Evolutionary conservation across 495 filamentous ascomycete species (phyloP), one percentile per base, ranked within the genome.

Genomic region (Aspergillus asperescens): DNA sequence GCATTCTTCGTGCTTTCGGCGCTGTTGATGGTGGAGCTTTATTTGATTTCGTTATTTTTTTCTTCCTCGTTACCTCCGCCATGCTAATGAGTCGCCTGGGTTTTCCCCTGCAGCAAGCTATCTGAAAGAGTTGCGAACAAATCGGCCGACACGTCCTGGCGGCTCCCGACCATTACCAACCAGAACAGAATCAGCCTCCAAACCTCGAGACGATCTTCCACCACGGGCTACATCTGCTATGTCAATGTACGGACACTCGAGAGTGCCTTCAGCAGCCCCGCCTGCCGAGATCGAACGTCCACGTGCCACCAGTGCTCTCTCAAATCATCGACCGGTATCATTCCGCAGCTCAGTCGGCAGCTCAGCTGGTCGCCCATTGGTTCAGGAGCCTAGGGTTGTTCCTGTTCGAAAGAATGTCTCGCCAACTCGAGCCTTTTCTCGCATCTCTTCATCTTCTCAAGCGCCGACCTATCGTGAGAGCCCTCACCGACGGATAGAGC

Each of bases 401-500:
- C 64, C 66, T 1, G 55, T 68, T 22, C 64, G 68, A 35, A 67
- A 72, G 57, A 77, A 64, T 48, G 74, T 62, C 44, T 77, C 61
- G 60, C 75, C 78, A 12, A 63, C 71, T 29, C 63, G 65, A 41
- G 60, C 70, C 6, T 61, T 66, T 29, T 66, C 62, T 15, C 59
- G 60, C 13, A 48, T 59, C 5, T 55, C 63, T 6, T 49, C 70
- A 13, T 50, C 56, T 43, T 67, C 71, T 4, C 78, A 82, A 9
- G 81, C 70, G 34, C 76, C 80, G 18, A 78, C 77, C 3, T 96
- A 95, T 68, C 83, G 84, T 16, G 90, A 95, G 72, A 85, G 80
- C 48, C 85, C 83, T 12, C 82, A 86, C 60, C 77, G 90, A 48
- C 89, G 87, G 77, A 86, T 91, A 75, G 90, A 96, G 66, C 88